phyloP scores from a whole-genome alignment of 345 rosid species.

The Adansonia digitata region DNA sequence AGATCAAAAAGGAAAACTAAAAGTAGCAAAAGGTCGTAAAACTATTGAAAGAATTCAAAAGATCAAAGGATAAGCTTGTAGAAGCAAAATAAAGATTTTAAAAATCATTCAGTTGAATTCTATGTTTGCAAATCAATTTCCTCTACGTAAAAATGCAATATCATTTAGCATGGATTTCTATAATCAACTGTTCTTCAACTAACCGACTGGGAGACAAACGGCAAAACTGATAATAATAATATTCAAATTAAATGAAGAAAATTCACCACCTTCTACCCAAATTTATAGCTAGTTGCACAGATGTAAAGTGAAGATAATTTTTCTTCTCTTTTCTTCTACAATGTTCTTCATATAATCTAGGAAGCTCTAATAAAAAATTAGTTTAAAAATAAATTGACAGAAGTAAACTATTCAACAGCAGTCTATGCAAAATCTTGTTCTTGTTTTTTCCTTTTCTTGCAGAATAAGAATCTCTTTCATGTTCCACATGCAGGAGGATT shows the following conservation, averaged over 20 bases:
- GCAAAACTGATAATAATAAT: neutral
- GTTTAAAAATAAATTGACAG: neutral
- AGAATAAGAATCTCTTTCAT: neutral
- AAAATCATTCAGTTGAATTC: neutral
- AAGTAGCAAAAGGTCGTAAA: neutral
- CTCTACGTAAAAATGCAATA: neutral
- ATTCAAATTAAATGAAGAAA: neutral
- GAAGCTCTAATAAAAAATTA: neutral
- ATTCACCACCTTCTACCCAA: neutral
- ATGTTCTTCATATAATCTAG: neutral
- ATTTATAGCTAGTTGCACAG: neutral
- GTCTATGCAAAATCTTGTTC: neutral
- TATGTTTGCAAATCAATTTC: neutral
- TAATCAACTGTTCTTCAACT: neutral
- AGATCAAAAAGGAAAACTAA: neutral
- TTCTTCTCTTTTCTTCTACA: neutral
- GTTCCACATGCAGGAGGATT: neutral
- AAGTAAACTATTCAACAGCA: neutral
- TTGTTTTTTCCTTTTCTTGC: neutral
- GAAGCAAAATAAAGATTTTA: neutral
- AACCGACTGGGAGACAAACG: neutral
- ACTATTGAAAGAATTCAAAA: neutral
- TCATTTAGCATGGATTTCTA: neutral
- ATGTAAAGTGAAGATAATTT: neutral
- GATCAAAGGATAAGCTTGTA: neutral